Evolutionary conservation across 306 rosid species (phyloP), one percentile per base, ranked within the genome.

Genomic region (Quercus engelmannii): DNA sequence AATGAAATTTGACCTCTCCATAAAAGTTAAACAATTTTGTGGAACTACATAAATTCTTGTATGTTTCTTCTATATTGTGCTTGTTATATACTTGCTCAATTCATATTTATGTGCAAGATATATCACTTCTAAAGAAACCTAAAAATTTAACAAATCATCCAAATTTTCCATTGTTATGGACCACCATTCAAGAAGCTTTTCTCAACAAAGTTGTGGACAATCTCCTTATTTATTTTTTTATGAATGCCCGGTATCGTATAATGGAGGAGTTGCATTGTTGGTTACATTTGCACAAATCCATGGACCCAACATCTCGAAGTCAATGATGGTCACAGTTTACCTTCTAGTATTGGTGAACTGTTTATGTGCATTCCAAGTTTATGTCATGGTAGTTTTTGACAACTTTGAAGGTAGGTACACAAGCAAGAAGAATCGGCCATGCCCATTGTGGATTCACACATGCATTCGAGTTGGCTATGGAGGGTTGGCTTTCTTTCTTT

Each of bases 381-480:
- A 91, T 15, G 86, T 87, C 35, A 86, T 91, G 92, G 80, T 82
- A 0, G 88, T 83, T 46, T 91, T 89, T 4, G 98, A 91, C 85
- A 93, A 89, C 79, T 26, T 89, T 31, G 96, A 91, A 78, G 0
- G 71, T 1, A 65, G 51, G 51, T 88, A 88, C 90, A 84, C 82
- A 0, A 62, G 67, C 79, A 65, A 33, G 25, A 93, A 80, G 88
- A 87, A 91, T 10, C 11, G 74, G 56, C 76, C 3, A 20, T 93
- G 94, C 63, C 49, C 91, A 0, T 4, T 78, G 64, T 69, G 51
- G 85, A 35, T 78, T 25, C 79, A 90, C 3, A 74, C 74, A 9
- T 51, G 76, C 35, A 0, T 89, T 0, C 85, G 92, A 0, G 1
- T 93, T 5, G 59, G 86, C 73, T 85, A 89, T 6, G 97, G 96